phyloP scores from a whole-genome alignment of 305 asterid genomes.

The Salvia sclarea region DNA sequence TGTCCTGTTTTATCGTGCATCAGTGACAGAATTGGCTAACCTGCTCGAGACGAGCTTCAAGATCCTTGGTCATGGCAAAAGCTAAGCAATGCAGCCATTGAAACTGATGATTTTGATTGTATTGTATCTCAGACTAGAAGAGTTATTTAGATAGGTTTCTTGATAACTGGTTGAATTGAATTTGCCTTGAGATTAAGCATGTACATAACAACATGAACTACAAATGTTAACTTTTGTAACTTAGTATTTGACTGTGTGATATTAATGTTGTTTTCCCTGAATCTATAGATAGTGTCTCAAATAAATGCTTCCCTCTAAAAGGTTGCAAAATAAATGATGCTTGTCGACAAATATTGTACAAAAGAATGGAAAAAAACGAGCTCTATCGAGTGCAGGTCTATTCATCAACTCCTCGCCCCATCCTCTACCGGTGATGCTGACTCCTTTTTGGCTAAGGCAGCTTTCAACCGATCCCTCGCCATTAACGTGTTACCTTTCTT shows the following conservation, averaged over 20 bases:
- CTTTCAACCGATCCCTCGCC: conserved; percentile 54
- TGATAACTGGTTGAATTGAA: background rate
- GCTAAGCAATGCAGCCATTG: background rate
- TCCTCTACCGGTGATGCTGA: background rate
- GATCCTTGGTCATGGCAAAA: conserved; percentile 23
- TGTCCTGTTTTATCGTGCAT: background rate
- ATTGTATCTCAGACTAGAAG: conserved; percentile 7
- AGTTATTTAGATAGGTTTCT: background rate
- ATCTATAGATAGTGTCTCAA: background rate
- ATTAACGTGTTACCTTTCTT: conserved; percentile 52
- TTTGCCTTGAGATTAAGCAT: too few species aligned
- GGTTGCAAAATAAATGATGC: too few species aligned
- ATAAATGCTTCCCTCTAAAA: background rate
- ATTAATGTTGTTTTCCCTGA: background rate
- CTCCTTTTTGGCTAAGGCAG: conserved; percentile 39
- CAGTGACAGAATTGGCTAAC: background rate
- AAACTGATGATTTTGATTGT: background rate
- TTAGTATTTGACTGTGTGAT: too few species aligned
- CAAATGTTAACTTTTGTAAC: background rate
- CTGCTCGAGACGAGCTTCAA: background rate
- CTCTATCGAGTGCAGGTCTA: conserved; percentile 2
- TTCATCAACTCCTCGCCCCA: background rate
- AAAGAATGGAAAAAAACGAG: background rate
- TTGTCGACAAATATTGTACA: background rate
- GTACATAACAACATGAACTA: background rate